These are phyloP conservation scores for Lithohypha guttulata DNA, from an alignment of 2,329 filamentous ascomycete genomes.

Conservation along the genomic window DNA sequence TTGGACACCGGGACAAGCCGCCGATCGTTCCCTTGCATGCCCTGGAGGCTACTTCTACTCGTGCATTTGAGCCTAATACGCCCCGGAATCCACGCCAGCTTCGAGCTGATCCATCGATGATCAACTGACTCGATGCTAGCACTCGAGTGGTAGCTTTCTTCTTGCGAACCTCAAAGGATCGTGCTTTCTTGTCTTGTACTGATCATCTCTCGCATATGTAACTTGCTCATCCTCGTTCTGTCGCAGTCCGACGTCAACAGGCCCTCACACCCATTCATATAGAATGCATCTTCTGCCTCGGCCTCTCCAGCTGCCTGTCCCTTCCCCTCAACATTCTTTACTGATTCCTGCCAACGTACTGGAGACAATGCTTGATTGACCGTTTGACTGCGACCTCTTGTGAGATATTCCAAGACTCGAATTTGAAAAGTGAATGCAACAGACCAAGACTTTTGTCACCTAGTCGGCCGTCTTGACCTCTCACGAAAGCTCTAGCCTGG, in stretches of 20 bases:
- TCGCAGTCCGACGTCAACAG: not conserved
- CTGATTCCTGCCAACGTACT: conserved; percentile 8
- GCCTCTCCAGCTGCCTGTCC: conserved; percentile 3
- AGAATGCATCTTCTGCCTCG: conserved; percentile 10
- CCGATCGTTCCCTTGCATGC: too few relatives aligned
- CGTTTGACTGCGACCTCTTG: too few relatives aligned
- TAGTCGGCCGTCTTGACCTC: conserved; percentile 2
- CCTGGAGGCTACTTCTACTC: too few relatives aligned
- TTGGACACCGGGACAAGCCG: too few relatives aligned
- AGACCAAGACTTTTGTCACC: not conserved
- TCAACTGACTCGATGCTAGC: not conserved
- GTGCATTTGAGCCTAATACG: too few relatives aligned
- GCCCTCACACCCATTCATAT: not conserved
- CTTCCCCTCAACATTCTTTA: conserved; percentile 1
- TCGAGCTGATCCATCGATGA: not conserved
- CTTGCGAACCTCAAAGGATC: not conserved
- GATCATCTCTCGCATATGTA: not conserved
- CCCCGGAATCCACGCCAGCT: too few relatives aligned
- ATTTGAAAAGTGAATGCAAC: conserved; percentile 1
- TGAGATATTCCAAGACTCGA: not conserved
- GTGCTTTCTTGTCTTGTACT: not conserved
- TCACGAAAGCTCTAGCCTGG: not conserved
- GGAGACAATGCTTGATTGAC: not conserved
- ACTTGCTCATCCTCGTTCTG: not conserved
- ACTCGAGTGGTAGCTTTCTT: not conserved